Percentiles rank a stretch among this genome's conserved stretches.
These are phyloP conservation scores for Plectosphaerella sp. DNA, from an alignment of 2,329 filamentous ascomycete genomes.

Conservation along the genomic window DNA sequence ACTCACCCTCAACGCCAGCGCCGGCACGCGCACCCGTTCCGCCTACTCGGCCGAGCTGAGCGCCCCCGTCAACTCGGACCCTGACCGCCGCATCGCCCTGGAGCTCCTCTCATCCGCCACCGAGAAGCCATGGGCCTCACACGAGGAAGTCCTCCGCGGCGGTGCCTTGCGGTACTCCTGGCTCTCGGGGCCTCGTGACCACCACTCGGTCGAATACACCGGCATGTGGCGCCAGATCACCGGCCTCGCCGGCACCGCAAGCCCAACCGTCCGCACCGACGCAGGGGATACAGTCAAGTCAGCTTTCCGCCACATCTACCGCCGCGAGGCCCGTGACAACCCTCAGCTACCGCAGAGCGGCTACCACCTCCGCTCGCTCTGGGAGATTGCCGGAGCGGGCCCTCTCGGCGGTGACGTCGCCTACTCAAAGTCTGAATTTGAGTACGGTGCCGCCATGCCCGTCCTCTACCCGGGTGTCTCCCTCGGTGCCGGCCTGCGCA, in stretches of 20 bases:
- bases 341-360: slow-evolving; percentile 79
- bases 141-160: slow-evolving; percentile 83
- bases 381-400: slow-evolving; percentile 85
- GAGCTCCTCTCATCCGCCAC: slow-evolving; percentile 81
- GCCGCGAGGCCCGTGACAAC: slow-evolving; percentile 76
- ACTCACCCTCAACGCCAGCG: slow-evolving; percentile 78
- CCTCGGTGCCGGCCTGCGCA: slow-evolving; percentile 74
- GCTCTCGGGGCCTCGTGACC: slow-evolving; percentile 44
- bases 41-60: slow-evolving; percentile 86
- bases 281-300: slow-evolving; percentile 91
- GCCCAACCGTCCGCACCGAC: slow-evolving; percentile 75
- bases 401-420: slow-evolving; percentile 79
- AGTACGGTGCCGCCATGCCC: slow-evolving; percentile 72
- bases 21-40: slow-evolving; percentile 85
- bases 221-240: slow-evolving; percentile 88
- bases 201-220: slow-evolving; percentile 76
- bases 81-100: slow-evolving; percentile 72
- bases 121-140: slow-evolving; percentile 87
- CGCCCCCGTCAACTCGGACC: slow-evolving; percentile 78
- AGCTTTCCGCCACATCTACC: slow-evolving; percentile 76
- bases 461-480: slow-evolving; percentile 65
- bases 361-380: slow-evolving; percentile 71
- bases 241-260: slow-evolving; percentile 68
- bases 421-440: slow-evolving; percentile 90
- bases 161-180: slow-evolving; percentile 74